phyloP scores from a whole-genome alignment of 2,329 filamentous ascomycete genomes.

The Hypoxylon sp. region DNA sequence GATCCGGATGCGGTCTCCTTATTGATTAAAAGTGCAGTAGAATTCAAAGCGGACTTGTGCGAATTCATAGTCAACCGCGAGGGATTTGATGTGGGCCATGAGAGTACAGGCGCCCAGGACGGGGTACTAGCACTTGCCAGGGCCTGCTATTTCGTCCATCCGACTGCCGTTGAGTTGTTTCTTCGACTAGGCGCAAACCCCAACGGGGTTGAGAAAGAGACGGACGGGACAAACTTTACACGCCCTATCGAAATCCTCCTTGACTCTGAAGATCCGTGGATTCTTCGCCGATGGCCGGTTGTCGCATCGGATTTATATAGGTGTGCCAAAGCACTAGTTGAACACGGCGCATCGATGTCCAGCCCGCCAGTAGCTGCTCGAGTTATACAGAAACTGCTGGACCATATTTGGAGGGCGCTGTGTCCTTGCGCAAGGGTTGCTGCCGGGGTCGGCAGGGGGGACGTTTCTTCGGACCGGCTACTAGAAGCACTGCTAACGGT shows the following conservation, averaged over 20 bases:
- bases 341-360: not conserved
- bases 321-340: not conserved
- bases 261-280: not conserved
- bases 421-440: not conserved
- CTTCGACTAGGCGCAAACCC: not conserved
- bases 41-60: not conserved
- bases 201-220: not conserved
- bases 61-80: not conserved
- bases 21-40: not conserved
- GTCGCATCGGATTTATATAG: not conserved
- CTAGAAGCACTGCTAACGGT: not conserved
- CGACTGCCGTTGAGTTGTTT: not conserved
- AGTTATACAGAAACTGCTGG: not conserved
- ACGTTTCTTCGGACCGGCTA: not conserved
- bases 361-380: too few relatives aligned
- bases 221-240: not conserved
- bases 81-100: not conserved
- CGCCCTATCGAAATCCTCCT: not conserved
- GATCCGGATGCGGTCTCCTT: not conserved
- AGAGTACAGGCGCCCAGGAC: too few relatives aligned
- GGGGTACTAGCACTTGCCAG: not conserved
- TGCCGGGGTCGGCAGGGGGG: not conserved
- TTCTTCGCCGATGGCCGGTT: not conserved
- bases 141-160: not conserved
- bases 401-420: not conserved